Evolutionary conservation across 495 filamentous ascomycete genomes (phyloP), one percentile per base, ranked within the genome.

Genomic region (Penicillium psychrofluorescens): DNA sequence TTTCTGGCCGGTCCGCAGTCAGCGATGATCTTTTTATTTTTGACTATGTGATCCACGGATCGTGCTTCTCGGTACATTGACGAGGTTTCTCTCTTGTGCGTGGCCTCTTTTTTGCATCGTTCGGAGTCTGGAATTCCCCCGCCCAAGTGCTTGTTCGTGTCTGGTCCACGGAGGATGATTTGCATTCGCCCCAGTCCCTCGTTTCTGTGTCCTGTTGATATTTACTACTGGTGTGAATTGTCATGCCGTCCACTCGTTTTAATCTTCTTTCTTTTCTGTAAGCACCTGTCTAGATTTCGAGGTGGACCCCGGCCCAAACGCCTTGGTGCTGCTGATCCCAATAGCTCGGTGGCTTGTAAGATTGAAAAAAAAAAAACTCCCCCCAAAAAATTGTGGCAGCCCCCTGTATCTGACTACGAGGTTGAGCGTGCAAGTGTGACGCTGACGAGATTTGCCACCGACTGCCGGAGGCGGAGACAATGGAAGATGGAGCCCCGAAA

Each of bases 41-140:
- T 46, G 28, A 46, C 38, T 33, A 46, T 48, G 45, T 43, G 52
- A 55, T 53, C 46, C 55, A 44, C 43, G 30, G 52, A 43, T 45
- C 49, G 41, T 45, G 45, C 35, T 41, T 49, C 45, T 51, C 28
- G 45, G 48, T 50, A 48, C 44, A 52, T 43, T 48, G 40, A 54
- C 29, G 41, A 48, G 36, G 51, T 30, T 45, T 51, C 36, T 40
- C 13, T 28, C 16, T 35, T 22, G 22, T 22, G 22, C 22, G 22
- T 22, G 2, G 22, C 22, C 22, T 30, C 38, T 45, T 38, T 37
- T 46, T 50, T 54, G 49, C 56, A 59, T 59, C 50, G 42, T 53
- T 56, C 41, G 56, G 56, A 55, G 56, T 59, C 49, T 38, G 48
- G 53, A 45, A 22, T 22, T 4, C 51, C 38, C 29, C 47, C n/a